Evolutionary conservation across 2,329 filamentous ascomycete species (phyloP), one percentile per base, ranked within the genome.

Genomic region (Xylariaceae sp.): DNA sequence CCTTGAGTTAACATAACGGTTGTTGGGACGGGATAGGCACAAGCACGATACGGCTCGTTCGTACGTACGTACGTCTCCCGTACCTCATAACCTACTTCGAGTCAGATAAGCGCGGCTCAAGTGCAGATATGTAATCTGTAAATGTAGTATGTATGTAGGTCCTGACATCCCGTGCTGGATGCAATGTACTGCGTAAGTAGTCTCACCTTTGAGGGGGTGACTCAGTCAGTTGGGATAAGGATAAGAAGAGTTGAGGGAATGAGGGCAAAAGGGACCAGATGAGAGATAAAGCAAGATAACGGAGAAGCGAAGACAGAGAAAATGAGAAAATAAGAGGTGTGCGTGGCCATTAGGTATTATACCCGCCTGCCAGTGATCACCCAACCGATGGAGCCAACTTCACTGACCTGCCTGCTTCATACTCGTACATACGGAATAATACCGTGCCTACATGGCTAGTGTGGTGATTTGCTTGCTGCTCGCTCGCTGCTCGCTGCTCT

Each of bases 61-160:
- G 23, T 5, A 30, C 23, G 23, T 30, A 30, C 23, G 23, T 30
- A 30, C 3, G 23, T 30, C 23, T 30, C 23, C 23, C 23, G 23
- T 30, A 30, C 23, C 23, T 15, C n/a, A 15, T 45, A 6, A 45
- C 41, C 41, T 45, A n/a, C 65, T 69, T 69, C 68, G 69, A 71
- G 61, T 59, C 59, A 68, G 69, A 70, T 71, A 71, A 70, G 68
- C 66, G 65, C 69, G 56, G 59, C 68, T 68, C 64, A 66, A 70
- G 66, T 66, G 68, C 67, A 65, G 65, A 30, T 30, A 30, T 30
- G 23, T 30, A 30, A 30, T 30, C 23, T 30, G 23, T 5, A 30
- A 30, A 30, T 4, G 23, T 30, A 30, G 23, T 30, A 30, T 30
- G 23, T 30, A 30, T 4, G 23, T 30, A 30, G 23, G 23, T 5